Evolutionary conservation across 177 flowering plant species (phyloP).

Genomic region (Vitis hybrid): DNA sequence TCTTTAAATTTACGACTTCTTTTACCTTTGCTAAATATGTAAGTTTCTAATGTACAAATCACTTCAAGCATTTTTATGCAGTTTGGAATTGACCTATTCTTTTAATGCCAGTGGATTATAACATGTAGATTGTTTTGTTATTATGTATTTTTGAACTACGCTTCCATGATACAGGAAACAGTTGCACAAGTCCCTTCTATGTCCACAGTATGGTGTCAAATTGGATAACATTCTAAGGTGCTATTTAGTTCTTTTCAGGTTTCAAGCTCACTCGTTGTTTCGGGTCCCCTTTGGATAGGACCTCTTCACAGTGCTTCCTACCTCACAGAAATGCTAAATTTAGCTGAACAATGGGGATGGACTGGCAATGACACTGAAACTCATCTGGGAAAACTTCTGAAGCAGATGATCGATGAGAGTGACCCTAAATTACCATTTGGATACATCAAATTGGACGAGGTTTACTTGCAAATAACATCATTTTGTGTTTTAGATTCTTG

Average conservation of each 20-base stretch:
- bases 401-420: slow-evolving; percentile 73
- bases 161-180: no score
- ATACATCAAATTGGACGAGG: slow-evolving; percentile 86
- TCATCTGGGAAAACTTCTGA: slow-evolving; percentile 64
- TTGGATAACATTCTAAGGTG: background rate
- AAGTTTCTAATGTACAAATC: no score
- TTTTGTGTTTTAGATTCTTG: background rate
- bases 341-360: slow-evolving; percentile 83
- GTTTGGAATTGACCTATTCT: no score
- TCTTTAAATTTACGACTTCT: no score
- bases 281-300: slow-evolving; percentile 96
- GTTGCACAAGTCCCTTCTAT: no score
- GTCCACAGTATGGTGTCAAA: no score
- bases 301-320: slow-evolving; percentile 65
- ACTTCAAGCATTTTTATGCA: no score
- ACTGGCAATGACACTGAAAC: slow-evolving; percentile 29
- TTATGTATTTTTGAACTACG: no score
- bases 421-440: slow-evolving; percentile 78
- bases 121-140: no score
- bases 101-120: no score
- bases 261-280: slow-evolving; percentile 57
- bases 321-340: slow-evolving; percentile 57
- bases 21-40: no score
- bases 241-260: slow-evolving; percentile 35
- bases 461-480: slow-evolving; percentile 15